Conservation (phyloP, 108 stramenopile genomes). For the Fistulifera pelliculosa region DNA sequence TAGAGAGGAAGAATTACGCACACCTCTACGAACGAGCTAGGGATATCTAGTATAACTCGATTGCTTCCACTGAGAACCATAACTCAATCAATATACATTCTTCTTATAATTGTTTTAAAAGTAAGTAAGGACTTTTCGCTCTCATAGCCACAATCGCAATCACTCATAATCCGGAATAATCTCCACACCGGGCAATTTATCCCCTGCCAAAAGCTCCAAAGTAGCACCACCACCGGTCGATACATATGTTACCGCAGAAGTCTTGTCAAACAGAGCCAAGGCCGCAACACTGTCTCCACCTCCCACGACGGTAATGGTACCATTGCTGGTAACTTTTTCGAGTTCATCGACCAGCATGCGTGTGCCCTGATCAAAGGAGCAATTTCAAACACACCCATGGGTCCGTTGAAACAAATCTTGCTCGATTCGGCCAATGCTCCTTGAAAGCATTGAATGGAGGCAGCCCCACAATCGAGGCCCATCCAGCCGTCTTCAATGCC, state of each 20-base stretch:
- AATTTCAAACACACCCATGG: constrained; percentile 99
- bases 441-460: constrained; percentile 78
- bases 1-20: no score
- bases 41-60: no score
- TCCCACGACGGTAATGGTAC: constrained; percentile 97
- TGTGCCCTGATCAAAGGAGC: constrained; percentile 92
- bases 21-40: no score
- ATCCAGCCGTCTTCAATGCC: constrained; percentile 99
- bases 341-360: constrained; percentile 92
- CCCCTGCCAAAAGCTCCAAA: constrained; percentile 97
- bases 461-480: constrained; percentile 99
- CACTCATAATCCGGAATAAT: constrained; percentile 40
- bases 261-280: constrained; percentile 85
- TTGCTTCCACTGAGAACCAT: no score
- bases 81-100: no score
- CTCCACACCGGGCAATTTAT: constrained; percentile 97
- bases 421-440: constrained; percentile 84
- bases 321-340: constrained; percentile 88
- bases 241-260: constrained; percentile 96
- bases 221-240: constrained; percentile 98
- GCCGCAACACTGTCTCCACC: constrained; percentile 99
- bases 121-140: no score
- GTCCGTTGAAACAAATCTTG: constrained; percentile 99
- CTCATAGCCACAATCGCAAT: background rate
- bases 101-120: no score